Base-by-base conservation (phyloP, 2,329 filamentous ascomycete genomes). In the Exophiala aquamarina region DNA sequence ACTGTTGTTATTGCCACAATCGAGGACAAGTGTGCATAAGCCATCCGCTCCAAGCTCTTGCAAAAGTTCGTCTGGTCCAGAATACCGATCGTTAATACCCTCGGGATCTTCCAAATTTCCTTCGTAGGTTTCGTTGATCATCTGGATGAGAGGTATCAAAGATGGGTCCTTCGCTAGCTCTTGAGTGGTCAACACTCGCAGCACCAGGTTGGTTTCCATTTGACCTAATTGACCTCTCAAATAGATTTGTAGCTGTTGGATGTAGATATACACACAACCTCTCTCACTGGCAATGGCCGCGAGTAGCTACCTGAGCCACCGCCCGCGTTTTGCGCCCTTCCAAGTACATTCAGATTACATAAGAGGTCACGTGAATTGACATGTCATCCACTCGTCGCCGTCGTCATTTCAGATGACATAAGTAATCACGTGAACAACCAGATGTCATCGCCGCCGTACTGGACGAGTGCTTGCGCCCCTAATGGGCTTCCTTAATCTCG, bases 81-180 rank as follows among this genome's bases (percentile, higher is more conserved):
- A 34, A n/a, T 34, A 34, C n/a, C 32, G 32, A 18, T 34, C 32
- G 32, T 7, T 34, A 18, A 18, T 6, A 18, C 14, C 32, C 17
- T 34, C 32, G 14, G n/a, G 6, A 7, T 14, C 13, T 14, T 34
- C 32, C 5, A n/a, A n/a, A 34, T n/a, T 14, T 34, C 23, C 11
- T 13, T 19, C 28, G 26, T 41, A 41, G 5, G 15, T 23, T 10
- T 41, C 23, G 23, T 41, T 41, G 39, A 41, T 29, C 39, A 41
- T 41, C n/a, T 28, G 11, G 11, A 41, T 13, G 10, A 41, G 21
- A 13, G 28, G 39, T 6, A 23, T 8, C 15, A 41, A 20, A 18
- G 21, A 15, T 14, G 6, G 3, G 18, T 41, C 39, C 2, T 8
- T 17, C 14, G 11, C n/a, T 5, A 41, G 13, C 14, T 41, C 20